Base-by-base conservation (phyloP, 1,284 basidiomycete species). In the Boletus sp. region DNA sequence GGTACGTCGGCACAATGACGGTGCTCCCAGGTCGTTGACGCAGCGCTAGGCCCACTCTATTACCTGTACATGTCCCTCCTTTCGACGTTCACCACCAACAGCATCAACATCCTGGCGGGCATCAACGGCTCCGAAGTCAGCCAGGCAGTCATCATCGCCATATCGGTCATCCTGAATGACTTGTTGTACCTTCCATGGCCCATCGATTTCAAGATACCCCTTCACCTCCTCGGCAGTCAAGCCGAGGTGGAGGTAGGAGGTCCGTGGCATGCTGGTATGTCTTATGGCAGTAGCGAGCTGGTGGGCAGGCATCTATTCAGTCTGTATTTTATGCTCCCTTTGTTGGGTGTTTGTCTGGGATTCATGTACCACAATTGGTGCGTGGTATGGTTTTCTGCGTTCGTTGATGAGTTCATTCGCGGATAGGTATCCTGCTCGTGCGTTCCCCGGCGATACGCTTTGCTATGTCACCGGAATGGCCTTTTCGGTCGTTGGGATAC, bases 401-500 rank as follows among this genome's bases (percentile, higher is more conserved):
- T 22, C 26, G 12, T 25, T 30, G 23, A 40, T 33, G 34, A 22
- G 6, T 10, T 14, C 14, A 20, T 46, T 37, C 45, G 38, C 41
- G 19, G 46, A 34, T 23, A 96, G 94, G 92, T 98, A 96, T 65
- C 96, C 96, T 1, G 91, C 95, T 7, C 78, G 84, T 25, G 93
- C 82, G 0, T 99, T 99, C 67, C 92, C 94, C 0, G 96, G 96
- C 2, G 96, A 99, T 65, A 99, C 96, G 1, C 80, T 98, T 33
- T 99, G 96, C 70, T 99, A 99, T 70, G 87, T 98, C 48, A 86
- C 94, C 0, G 96, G 94, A 50, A 97, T 97, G 94, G 91, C 94
- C 0, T 96, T 97, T 63, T 87, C 94, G 0, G 93, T 94, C 13
- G 93, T 95, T 27, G 93, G 92, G 9, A 95, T 97, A 53, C 89